phyloP scores from a whole-genome alignment of 306 rosid genomes.

The Ammopiptanthus mongolicus region DNA sequence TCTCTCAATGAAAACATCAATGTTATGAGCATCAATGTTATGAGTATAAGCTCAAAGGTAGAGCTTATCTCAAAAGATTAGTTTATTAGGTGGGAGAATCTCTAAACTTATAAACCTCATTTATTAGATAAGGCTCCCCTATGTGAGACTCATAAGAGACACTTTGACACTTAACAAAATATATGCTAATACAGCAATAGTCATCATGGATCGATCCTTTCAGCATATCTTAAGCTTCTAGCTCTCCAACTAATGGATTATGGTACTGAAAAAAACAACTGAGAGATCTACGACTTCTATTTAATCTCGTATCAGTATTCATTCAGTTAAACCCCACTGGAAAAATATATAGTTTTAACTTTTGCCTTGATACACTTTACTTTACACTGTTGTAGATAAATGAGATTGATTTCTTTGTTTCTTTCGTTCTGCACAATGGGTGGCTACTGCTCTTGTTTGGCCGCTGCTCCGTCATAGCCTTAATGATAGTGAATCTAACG shows the following conservation, averaged over 20 bases:
- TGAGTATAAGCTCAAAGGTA: no score
- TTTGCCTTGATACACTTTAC: neutral
- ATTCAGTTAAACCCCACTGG: neutral
- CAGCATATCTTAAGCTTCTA: slow-evolving; percentile 11
- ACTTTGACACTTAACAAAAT: no score
- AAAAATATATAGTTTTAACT: neutral
- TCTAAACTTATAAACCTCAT: no score
- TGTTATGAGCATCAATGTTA: no score
- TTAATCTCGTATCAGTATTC: neutral
- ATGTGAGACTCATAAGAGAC: no score
- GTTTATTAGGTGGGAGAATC: no score
- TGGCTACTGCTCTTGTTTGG: slow-evolving; percentile 2
- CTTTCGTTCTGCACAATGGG: neutral
- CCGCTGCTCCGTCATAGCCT: neutral
- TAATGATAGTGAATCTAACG: slow-evolving; percentile 4
- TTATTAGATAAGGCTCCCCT: no score
- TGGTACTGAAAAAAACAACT: neutral
- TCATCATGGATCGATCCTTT: slow-evolving; percentile 33
- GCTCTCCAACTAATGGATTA: slow-evolving; percentile 9
- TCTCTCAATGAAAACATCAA: no score
- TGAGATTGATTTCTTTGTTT: neutral
- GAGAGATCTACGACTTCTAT: slow-evolving; percentile 2
- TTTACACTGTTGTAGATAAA: slow-evolving; percentile 17
- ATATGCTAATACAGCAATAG: slow-evolving; percentile 26
- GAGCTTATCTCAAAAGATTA: no score